phyloP scores from a whole-genome alignment of 2,329 filamentous ascomycete genomes.

The Fusarium cicatricum region DNA sequence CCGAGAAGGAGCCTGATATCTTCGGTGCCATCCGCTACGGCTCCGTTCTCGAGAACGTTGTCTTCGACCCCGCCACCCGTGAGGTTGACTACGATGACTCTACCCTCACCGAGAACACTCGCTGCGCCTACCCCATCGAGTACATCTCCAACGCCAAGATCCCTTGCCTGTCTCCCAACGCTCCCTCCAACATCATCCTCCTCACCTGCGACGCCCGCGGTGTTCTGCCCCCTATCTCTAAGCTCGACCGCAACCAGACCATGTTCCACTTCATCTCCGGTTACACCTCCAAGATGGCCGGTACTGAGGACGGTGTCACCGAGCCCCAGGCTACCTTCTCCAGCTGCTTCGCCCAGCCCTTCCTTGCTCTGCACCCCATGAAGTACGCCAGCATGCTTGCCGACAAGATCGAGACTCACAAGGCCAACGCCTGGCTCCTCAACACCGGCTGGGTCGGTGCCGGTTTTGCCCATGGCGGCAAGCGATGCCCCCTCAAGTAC shows the following conservation, averaged over 20 bases:
- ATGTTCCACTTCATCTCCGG: slow-evolving; percentile 99
- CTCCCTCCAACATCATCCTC: slow-evolving; percentile 97
- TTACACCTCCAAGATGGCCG: slow-evolving; percentile 99
- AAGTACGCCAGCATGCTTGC: slow-evolving; percentile 98
- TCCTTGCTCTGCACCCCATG: slow-evolving; percentile 99
- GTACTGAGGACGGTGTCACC: slow-evolving; percentile 95
- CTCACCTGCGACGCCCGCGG: slow-evolving; percentile 97
- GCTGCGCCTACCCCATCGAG: slow-evolving; percentile 98
- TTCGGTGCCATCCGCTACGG: slow-evolving; percentile 95
- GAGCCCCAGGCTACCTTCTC: slow-evolving; percentile 99
- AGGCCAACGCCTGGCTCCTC: slow-evolving; percentile 96
- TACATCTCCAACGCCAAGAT: slow-evolving; percentile 99
- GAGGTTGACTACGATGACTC: slow-evolving; percentile 94
- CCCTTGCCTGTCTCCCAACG: slow-evolving; percentile 84
- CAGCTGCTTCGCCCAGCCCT: slow-evolving; percentile 98
- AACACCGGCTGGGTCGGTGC: slow-evolving; percentile 98
- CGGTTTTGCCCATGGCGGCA: slow-evolving; percentile 88
- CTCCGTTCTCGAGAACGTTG: slow-evolving; percentile 97
- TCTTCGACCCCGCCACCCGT: slow-evolving; percentile 91
- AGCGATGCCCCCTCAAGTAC: slow-evolving; percentile 98
- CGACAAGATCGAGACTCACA: slow-evolving; percentile 95
- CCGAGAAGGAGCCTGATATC: slow-evolving; percentile 99
- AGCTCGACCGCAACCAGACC: slow-evolving; percentile 91
- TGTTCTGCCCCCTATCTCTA: slow-evolving; percentile 97
- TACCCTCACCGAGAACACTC: slow-evolving; percentile 97